Percentiles rank a stretch among this genome's conserved stretches.
phyloP scores from a whole-genome alignment of 2,329 filamentous ascomycete species.

The Sporothrix curviconia region DNA sequence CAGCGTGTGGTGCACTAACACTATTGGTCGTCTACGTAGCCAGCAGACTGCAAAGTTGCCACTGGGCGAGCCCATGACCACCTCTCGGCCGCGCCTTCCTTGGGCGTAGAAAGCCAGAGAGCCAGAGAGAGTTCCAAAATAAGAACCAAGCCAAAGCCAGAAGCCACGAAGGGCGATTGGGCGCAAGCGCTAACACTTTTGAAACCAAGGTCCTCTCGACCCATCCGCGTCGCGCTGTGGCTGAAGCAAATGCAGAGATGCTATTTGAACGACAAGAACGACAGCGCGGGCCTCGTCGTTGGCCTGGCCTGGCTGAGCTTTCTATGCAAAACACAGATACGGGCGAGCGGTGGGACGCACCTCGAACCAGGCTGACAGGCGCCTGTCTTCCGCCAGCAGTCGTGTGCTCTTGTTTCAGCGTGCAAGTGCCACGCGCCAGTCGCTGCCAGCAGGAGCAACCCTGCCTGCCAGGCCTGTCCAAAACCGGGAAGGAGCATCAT shows the following conservation, averaged over 20 bases:
- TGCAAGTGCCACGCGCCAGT: background rate
- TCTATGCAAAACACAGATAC: background rate
- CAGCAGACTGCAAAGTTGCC: background rate
- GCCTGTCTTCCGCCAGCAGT: background rate
- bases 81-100: background rate
- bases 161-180: no score
- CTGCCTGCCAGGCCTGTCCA: background rate
- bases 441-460: background rate
- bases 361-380: background rate
- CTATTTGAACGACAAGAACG: no score
- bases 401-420: slow-evolving; percentile 4
- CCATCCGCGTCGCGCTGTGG: slow-evolving; percentile 4
- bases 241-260: background rate
- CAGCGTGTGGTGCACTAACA: no score
- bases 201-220: background rate
- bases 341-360: background rate
- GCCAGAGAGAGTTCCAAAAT: no score
- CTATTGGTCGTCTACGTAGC: background rate
- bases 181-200: background rate
- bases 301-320: background rate
- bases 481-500: slow-evolving; percentile 4
- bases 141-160: background rate
- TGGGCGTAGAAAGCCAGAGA: background rate
- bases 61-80: slow-evolving; percentile 3
- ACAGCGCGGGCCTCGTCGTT: background rate